A percentile compares a stretch with the other conserved stretches of the same genome.
Evolutionary conservation across 352 stramenopile genomes (phyloP).

Genomic region (Globisporangium ultimum): DNA sequence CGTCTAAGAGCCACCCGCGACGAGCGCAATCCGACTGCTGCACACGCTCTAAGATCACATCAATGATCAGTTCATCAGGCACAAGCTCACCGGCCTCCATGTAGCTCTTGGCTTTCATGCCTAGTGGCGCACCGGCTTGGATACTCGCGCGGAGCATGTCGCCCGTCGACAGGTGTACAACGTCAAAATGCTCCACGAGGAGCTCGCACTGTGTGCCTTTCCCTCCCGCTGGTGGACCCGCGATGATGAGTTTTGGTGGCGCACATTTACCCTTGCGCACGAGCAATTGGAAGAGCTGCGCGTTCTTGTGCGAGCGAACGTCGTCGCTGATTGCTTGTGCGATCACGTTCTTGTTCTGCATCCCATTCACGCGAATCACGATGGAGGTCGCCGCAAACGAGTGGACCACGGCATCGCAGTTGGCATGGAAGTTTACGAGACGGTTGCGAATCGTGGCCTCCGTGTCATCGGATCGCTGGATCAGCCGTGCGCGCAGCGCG

Average conservation of each 20-base stretch:
- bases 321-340: constrained; percentile 33
- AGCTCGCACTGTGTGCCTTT: constrained; percentile 95
- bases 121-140: constrained; percentile 49
- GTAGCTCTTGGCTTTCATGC: constrained; percentile 82
- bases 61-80: constrained; percentile 91
- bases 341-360: constrained; percentile 41
- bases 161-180: constrained; percentile 92
- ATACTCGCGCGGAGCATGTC: constrained; percentile 91
- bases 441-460: constrained; percentile 90
- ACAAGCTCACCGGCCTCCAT: constrained; percentile 91
- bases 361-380: constrained; percentile 39
- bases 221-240: constrained; percentile 87
- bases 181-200: constrained; percentile 81
- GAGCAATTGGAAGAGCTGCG: constrained; percentile 37
- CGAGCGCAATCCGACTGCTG: constrained; percentile 75
- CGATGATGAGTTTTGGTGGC: constrained; percentile 74
- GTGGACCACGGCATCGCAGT: constrained; percentile 51
- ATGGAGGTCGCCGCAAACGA: constrained; percentile 29
- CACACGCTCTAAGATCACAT: constrained; percentile 79
- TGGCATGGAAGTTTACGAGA: constrained; percentile 84
- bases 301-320: constrained; percentile 32
- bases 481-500: constrained; percentile 53
- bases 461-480: constrained; percentile 92
- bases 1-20: constrained; percentile 92
- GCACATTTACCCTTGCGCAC: constrained; percentile 17